Evolutionary conservation across 768 basidiomycete genomes (phyloP), one percentile per base, ranked within the genome.

Genomic region (Suillus weaverae): DNA sequence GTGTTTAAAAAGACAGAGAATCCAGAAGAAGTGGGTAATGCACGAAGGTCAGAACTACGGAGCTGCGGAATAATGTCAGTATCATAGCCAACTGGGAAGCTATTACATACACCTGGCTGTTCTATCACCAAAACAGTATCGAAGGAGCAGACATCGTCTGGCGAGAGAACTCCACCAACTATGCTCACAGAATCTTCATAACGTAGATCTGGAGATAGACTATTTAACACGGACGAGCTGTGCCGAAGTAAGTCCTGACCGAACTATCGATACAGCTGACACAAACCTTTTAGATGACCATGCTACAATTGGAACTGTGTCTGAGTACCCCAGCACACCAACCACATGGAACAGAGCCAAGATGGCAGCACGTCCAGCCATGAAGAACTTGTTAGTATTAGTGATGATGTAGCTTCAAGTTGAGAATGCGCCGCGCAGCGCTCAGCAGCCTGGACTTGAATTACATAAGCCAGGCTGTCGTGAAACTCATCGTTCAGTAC

Each of bases 31-130:
- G 85, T 78, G 7, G 84, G 74, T 26, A 92, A 84, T 11, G 77
- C 74, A 36, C 89, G 87, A 48, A 93, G 79, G 79, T 93, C 91
- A n/a, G 90, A 88, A 32, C 89, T 88, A 69, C 89, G 91, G 5
- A 90, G 78, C 91, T 93, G 70, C 16, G 35, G 46, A 26, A 35
- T 11, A 48, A 32, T 61, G 69, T 66, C 38, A 66, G 53, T 26
- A 46, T 26, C 41, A 44, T 43, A 33, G 4, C 44, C 38, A 60
- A 18, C 51, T n/a, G 30, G 38, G 32, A 64, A 2, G 51, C 50
- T 41, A 62, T 22, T 13, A 81, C 88, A 66, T 73, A 93, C 92
- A 30, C 90, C 89, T 11, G 88, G 85, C 60, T 93, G 91, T 67
- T 90, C 83, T 48, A 92, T 78, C 11, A 93, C 71, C 9, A 92